phyloP scores from a whole-genome alignment of 1,139 yeast species.

The Geotrichum cucujoidarum region DNA sequence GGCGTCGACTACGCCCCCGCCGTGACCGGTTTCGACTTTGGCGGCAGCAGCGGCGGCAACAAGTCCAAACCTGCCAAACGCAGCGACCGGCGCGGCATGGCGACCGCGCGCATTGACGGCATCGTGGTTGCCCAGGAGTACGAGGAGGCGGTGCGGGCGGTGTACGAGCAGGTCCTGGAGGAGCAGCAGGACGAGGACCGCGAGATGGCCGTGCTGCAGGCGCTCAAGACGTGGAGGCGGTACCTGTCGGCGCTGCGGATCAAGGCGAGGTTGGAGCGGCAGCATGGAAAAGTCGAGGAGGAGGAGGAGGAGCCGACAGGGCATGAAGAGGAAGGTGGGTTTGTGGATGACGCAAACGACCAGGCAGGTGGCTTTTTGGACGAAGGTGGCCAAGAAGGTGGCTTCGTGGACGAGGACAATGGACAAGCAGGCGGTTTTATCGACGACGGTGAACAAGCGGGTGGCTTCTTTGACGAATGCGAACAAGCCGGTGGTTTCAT shows the following conservation, averaged over 20 bases:
- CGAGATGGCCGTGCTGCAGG: slow-evolving; percentile 45
- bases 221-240: slow-evolving; percentile 68
- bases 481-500: neutral
- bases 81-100: slow-evolving; percentile 28
- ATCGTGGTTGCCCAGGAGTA: slow-evolving; percentile 63
- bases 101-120: slow-evolving; percentile 71
- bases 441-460: slow-evolving; percentile 15
- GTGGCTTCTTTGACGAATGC: neutral
- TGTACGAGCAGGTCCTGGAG: slow-evolving; percentile 52
- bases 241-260: slow-evolving; percentile 69
- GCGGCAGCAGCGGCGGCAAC: slow-evolving; percentile 18
- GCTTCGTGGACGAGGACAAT: neutral
- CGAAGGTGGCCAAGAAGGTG: slow-evolving; percentile 11
- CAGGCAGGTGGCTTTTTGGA: neutral
- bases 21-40: slow-evolving; percentile 79
- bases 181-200: slow-evolving; percentile 49
- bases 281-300: slow-evolving; percentile 56
- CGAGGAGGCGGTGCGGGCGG: slow-evolving; percentile 59
- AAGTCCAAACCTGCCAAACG: slow-evolving; percentile 5
- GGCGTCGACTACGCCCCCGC: slow-evolving; percentile 83
- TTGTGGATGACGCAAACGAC: slow-evolving; percentile 1
- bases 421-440: slow-evolving; percentile 19
- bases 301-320: neutral
- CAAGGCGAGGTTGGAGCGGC: slow-evolving; percentile 55
- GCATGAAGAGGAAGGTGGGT: slow-evolving; percentile 10